Base-by-base conservation (phyloP, 495 filamentous ascomycete species). In the Halenospora varia region DNA sequence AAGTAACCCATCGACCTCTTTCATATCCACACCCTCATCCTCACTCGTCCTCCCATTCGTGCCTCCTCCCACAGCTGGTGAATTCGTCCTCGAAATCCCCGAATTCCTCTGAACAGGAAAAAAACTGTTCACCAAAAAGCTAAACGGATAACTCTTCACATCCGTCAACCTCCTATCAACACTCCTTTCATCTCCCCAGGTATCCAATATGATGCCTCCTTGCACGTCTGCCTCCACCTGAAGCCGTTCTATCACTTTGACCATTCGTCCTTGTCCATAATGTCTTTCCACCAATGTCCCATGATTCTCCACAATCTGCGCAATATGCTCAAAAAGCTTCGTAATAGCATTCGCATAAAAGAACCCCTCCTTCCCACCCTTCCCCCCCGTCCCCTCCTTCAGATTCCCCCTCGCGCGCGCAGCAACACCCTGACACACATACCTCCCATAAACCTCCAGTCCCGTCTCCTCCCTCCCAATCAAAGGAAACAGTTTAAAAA, bases 401-500 rank as follows among this genome's bases (percentile, higher is more conserved):
- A 98, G 76, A 65, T 88, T 92, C 48, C 82, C 78, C 46, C 94
- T 83, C 25, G 95, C 94, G 55, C 86, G 81, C 35, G 83, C 81
- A 15, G 92, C 89, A 50, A 98, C 90, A 10, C 94, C 93, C 68
- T 92, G 86, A 65, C 94, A 98, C 39, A 98, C 92, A 69, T 97
- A 97, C 55, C 85, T 81, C 0, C 93, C 93, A 71, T 98, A 98
- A 2, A 95, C 90, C 73, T 97, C 92, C 48, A 97, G 69, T 3
- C 94, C 94, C 9, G 90, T 87, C 56, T 97, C 88, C 1, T 87
- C 87, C 64, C 90, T 84, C 22, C 90, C 94, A 67, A 98, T 96
- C 2, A 98, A 77, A 20, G 94, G 94, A 67, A 98, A 98, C 45
- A 98, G 73, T 74, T 98, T 98, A 73, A 98, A 98, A 71, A 97